Conservation (phyloP, 108 stramenopile genomes). For the Pseudonitzschia delicatissima region DNA sequence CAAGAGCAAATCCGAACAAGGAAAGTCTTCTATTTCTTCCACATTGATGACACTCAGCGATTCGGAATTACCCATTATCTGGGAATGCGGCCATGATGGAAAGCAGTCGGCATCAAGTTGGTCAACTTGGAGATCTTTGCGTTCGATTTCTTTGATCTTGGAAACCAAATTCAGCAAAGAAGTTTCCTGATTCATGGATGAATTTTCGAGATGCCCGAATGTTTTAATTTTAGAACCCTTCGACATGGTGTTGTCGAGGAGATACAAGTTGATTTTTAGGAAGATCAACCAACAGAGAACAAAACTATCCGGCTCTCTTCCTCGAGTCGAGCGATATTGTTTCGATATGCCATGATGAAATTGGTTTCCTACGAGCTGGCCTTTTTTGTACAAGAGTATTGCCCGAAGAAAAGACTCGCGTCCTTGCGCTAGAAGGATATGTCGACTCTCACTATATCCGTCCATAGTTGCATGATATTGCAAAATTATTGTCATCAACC, state of each 20-base stretch:
- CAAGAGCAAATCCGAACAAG: not conserved
- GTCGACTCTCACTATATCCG: constrained; percentile 5
- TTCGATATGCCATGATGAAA: not conserved
- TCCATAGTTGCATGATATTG: not conserved
- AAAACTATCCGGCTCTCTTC: not conserved
- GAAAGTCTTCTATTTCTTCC: not conserved
- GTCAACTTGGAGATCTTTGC: not conserved
- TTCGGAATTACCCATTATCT: no score
- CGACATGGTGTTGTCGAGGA: not conserved
- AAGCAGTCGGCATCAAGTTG: not conserved
- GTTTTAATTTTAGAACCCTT: not conserved
- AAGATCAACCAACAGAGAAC: constrained; percentile 4
- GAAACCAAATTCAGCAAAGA: not conserved
- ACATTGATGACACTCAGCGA: no score
- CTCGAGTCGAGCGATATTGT: not conserved
- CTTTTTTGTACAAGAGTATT: constrained; percentile 6
- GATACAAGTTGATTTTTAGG: not conserved
- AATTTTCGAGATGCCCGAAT: not conserved
- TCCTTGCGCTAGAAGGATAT: constrained; percentile 12
- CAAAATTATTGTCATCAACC: constrained; percentile 1
- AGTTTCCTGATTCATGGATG: not conserved
- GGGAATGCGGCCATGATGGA: constrained; percentile 7
- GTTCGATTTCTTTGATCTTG: constrained; percentile 3
- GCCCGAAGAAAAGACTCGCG: constrained; percentile 9
- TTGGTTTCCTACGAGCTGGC: not conserved